phyloP scores from a whole-genome alignment of 805 yeast species.

The Candida verbasci region DNA sequence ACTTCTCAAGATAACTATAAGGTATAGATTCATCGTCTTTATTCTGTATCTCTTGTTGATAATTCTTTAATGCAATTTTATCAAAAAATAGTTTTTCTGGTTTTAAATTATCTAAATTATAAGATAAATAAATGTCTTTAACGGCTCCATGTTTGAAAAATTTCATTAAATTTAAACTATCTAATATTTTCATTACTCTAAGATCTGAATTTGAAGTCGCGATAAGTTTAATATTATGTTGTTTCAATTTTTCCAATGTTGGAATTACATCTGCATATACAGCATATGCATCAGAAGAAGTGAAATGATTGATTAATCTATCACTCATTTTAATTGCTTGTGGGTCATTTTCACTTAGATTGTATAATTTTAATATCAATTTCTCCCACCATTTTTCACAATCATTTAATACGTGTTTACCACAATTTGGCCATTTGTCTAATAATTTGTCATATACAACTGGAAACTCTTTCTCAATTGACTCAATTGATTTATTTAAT shows the following conservation, averaged over 20 bases:
- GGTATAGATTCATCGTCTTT: conserved; percentile 11
- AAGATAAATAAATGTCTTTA: conserved; percentile 46
- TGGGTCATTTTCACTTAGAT: conserved; percentile 19
- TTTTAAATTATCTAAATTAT: conserved; percentile 51
- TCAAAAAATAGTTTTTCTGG: conserved; percentile 50
- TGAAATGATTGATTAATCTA: conserved; percentile 46
- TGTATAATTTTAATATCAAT: conserved; percentile 42
- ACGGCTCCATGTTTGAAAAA: conserved; percentile 18
- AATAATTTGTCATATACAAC: conserved; percentile 32
- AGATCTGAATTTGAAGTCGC: conserved; percentile 63
- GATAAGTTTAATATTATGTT: conserved; percentile 32
- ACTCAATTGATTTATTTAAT: conserved; percentile 22
- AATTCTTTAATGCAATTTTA: conserved; percentile 7
- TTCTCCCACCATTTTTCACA: conserved; percentile 56
- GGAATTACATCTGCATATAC: conserved; percentile 52
- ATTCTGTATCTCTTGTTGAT: background rate
- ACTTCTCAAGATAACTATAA: conserved; percentile 13
- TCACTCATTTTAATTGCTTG: conserved; percentile 36
- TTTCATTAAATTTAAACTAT: conserved; percentile 40
- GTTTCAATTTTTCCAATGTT: conserved; percentile 31
- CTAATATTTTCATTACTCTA: conserved; percentile 41
- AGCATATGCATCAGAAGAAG: conserved; percentile 47
- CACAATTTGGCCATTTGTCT: conserved; percentile 55
- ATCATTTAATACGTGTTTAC: conserved; percentile 33
- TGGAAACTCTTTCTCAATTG: conserved; percentile 23